Evolutionary conservation across 306 rosid species (phyloP).

Genomic region (Inga laurina): DNA sequence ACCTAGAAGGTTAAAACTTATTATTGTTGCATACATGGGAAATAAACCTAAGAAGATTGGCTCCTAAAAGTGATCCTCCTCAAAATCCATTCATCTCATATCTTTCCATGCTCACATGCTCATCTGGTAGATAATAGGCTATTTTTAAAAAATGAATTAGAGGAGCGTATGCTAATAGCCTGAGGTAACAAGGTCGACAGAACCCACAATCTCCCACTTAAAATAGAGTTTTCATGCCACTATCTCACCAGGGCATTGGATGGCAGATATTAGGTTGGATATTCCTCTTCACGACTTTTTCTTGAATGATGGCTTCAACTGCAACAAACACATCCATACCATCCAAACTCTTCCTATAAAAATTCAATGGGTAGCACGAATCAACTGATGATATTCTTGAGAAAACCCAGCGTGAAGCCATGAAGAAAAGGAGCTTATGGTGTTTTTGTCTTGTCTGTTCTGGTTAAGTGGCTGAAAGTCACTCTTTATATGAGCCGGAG

Average conservation of each 20-base stretch:
- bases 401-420: background rate
- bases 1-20: background rate
- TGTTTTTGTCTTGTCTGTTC: background rate
- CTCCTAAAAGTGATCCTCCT: background rate
- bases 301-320: background rate
- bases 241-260: too few species aligned
- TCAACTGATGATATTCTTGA: background rate
- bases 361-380: background rate
- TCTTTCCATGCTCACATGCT: background rate
- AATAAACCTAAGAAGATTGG: background rate
- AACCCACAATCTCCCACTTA: too few species aligned
- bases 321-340: background rate
- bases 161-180: too few species aligned
- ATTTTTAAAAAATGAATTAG: too few species aligned
- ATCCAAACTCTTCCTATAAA: background rate
- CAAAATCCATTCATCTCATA: background rate
- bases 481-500: background rate
- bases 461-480: background rate
- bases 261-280: background rate
- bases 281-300: background rate
- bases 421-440: background rate
- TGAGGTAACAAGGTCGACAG: too few species aligned
- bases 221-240: too few species aligned
- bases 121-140: too few species aligned
- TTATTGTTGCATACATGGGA: background rate